Base-by-base conservation (phyloP, 768 basidiomycete genomes). In the Boletus rex-veris region DNA sequence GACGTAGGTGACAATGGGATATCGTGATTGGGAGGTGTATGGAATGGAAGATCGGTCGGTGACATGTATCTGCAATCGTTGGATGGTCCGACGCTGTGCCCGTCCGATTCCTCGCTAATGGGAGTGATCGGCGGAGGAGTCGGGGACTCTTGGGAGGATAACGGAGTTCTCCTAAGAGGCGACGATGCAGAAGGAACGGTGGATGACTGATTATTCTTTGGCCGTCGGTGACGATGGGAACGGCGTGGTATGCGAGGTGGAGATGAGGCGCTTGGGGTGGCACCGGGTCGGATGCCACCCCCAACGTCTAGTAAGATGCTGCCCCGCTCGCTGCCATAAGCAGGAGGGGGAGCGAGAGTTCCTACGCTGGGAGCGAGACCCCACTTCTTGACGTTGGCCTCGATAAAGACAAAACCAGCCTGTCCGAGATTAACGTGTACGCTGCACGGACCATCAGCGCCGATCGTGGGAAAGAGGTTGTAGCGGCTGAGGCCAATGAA, bases 371-470 rank as follows among this genome's bases (percentile, higher is more conserved):
- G 97, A 33, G 97, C 97, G 31, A 98, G 73, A 16, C 97, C 97
- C 97, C 97, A 99, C 70, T 98, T 98, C 80, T 99, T 99, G 58
- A 99, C 97, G 67, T 99, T 98, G 33, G 97, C 97, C 74, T 99
- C 97, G 64, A 99, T 98, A 63, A 97, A 98, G 37, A 98, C 97
- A 68, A 99, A 99, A 5, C 97, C 97, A 5, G 92, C 88, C 73
- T 98, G 97, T 8, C 97, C 97, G 14, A 99, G 81, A 69, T 99
- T 99, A 65, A 98, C 91, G 63, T 99, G 97, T 8, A 99, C 86
- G 58, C 89, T 95, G 71, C 93, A 96, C 6, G 96, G 91, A 0
- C 96, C 95, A 65, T 96, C 92, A 16, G 96, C 94, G 43, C 96
- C 97, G 50, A 99, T 85, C 45, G 92, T 94, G 51, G 97, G 97